Conservation (phyloP, 2,329 filamentous ascomycete genomes). For the Pseudogymnoascus sp. region DNA sequence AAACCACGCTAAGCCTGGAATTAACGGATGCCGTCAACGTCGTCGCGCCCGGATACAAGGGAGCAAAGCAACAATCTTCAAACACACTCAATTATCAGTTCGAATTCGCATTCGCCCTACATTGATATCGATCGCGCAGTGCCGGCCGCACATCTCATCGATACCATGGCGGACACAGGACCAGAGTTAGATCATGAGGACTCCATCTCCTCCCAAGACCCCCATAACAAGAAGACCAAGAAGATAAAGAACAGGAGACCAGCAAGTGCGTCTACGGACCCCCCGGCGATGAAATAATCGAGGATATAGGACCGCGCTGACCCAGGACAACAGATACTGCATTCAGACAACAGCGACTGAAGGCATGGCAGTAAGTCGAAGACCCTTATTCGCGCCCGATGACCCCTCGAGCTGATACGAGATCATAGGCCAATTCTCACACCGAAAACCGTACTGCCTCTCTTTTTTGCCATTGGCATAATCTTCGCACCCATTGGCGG, state of each 20-base stretch:
- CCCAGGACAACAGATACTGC: conserved; percentile 63
- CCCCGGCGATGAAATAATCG: conserved; percentile 14
- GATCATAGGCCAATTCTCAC: conserved; percentile 74
- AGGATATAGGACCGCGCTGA: conserved; percentile 15
- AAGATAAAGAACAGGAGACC: conserved; percentile 88
- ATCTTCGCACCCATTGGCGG: conserved; percentile 93
- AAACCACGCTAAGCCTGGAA: conserved; percentile 11
- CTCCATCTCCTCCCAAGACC: conserved; percentile 48
- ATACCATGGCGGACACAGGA: conserved; percentile 24
- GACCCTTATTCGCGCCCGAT: neutral
- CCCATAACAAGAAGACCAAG: conserved; percentile 49
- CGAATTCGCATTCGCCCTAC: neutral
- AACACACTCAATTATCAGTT: neutral
- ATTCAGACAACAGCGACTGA: conserved; percentile 91
- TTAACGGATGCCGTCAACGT: conserved; percentile 8
- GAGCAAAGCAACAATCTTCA: neutral
- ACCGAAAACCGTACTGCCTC: conserved; percentile 81
- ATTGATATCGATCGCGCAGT: conserved; percentile 5
- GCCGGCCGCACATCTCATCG: neutral
- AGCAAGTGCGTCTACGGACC: conserved; percentile 55
- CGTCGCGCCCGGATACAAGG: conserved; percentile 4
- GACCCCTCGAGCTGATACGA: neutral
- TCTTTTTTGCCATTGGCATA: conserved; percentile 84
- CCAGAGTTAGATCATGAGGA: conserved; percentile 29
- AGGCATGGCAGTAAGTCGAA: conserved; percentile 85